phyloP scores from a whole-genome alignment of 2,329 filamentous ascomycete species.

The Fusarium compactum region DNA sequence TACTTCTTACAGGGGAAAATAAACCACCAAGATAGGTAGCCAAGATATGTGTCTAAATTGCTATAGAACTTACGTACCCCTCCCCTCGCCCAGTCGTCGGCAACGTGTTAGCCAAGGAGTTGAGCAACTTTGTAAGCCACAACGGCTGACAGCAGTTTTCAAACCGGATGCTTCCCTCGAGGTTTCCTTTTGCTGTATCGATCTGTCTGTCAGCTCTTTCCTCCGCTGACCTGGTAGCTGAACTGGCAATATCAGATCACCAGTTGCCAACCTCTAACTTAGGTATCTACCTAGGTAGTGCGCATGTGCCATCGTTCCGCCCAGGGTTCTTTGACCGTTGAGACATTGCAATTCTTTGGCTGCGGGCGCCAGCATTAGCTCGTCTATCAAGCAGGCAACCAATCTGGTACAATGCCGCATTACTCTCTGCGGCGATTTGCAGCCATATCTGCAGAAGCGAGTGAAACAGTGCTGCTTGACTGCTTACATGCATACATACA shows the following conservation, averaged over 20 bases:
- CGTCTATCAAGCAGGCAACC: constrained; percentile 19
- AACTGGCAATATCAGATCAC: background rate
- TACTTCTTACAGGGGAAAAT: constrained; percentile 6
- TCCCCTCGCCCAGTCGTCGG: constrained; percentile 19
- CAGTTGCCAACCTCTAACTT: background rate
- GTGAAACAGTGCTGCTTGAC: background rate
- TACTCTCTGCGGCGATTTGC: constrained; percentile 21
- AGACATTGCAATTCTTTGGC: constrained; percentile 17
- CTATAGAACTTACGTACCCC: constrained; percentile 18
- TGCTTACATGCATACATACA: constrained; percentile 15
- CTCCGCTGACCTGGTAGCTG: background rate
- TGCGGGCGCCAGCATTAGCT: constrained; percentile 30
- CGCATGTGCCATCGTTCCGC: constrained; percentile 4
- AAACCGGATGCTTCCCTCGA: constrained; percentile 11
- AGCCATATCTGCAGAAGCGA: constrained; percentile 29
- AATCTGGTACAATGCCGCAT: constrained; percentile 20
- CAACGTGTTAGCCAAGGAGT: constrained; percentile 27
- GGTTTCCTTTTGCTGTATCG: background rate
- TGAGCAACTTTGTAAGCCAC: constrained; percentile 32
- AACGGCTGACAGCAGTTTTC: constrained; percentile 30
- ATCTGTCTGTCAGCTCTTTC: background rate
- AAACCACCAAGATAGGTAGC: background rate
- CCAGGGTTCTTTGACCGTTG: constrained; percentile 5
- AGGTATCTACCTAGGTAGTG: background rate
- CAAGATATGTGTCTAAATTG: constrained; percentile 16